These are phyloP conservation scores for Clitopilus hobsonii DNA, from an alignment of 768 basidiomycete species.

Conservation along the genomic window DNA sequence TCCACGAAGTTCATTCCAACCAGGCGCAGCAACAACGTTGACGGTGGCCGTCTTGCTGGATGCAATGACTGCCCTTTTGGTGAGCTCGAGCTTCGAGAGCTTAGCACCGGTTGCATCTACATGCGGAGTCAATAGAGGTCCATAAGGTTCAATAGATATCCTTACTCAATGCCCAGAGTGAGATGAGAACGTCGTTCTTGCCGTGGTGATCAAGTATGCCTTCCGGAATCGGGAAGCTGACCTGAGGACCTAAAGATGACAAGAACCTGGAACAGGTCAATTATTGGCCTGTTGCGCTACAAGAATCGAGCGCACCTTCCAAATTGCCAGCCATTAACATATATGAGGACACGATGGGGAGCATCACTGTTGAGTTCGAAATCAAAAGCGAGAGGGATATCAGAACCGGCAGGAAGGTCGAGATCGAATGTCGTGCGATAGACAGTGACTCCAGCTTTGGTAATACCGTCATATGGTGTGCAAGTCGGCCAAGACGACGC, in stretches of 20 bases:
- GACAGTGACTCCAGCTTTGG: slow-evolving; percentile 53
- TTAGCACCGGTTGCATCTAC: slow-evolving; percentile 21
- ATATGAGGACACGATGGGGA: slow-evolving; percentile 61
- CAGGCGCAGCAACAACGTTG: slow-evolving; percentile 23
- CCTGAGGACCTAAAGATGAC: slow-evolving; percentile 36
- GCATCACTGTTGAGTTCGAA: slow-evolving; percentile 43
- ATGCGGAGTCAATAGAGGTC: slow-evolving; percentile 4
- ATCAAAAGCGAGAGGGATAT: slow-evolving; percentile 55
- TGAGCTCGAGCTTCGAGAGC: slow-evolving; percentile 23
- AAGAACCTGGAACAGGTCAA: slow-evolving; percentile 17
- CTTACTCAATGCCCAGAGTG: slow-evolving; percentile 31
- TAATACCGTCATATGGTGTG: slow-evolving; percentile 41
- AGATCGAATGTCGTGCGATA: slow-evolving; percentile 61
- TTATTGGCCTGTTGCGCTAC: too few relatives aligned
- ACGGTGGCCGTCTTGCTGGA: slow-evolving; percentile 24
- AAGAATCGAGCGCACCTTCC: slow-evolving; percentile 56
- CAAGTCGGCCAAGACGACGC: slow-evolving; percentile 47
- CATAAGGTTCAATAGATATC: background rate
- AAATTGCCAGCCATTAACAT: slow-evolving; percentile 73
- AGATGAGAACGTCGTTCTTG: slow-evolving; percentile 26
- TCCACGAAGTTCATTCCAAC: slow-evolving; percentile 24
- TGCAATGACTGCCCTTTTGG: slow-evolving; percentile 19
- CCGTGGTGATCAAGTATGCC: slow-evolving; percentile 32
- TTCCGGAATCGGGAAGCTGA: slow-evolving; percentile 40
- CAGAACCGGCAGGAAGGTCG: slow-evolving; percentile 41